These are phyloP conservation scores for Irpex sp. DNA, from an alignment of 1,284 basidiomycete genomes.

Conservation along the genomic window DNA sequence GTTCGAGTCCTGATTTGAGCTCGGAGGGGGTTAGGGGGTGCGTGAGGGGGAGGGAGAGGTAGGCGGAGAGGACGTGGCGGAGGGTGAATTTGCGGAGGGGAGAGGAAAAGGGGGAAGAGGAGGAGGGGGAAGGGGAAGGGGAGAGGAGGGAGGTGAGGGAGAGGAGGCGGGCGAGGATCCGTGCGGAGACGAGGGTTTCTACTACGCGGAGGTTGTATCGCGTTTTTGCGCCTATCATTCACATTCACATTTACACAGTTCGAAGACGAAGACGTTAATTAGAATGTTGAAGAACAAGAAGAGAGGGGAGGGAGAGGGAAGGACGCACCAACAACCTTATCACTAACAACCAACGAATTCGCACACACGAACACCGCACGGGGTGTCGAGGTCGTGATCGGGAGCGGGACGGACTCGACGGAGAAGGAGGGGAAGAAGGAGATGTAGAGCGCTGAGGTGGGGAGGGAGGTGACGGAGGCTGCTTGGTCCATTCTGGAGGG, in stretches of 20 bases:
- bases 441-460: constrained; percentile 73
- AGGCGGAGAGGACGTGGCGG: constrained; percentile 46
- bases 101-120: constrained; percentile 7
- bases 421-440: constrained; percentile 76
- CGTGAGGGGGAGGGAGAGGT: constrained; percentile 22
- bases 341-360: constrained; percentile 82
- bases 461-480: constrained; percentile 71
- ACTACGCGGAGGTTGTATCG: constrained; percentile 88
- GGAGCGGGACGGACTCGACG: constrained; percentile 63
- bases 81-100: constrained; percentile 36
- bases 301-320: too few relatives aligned
- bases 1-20: too few relatives aligned
- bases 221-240: constrained; percentile 55
- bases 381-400: too few relatives aligned
- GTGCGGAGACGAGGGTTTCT: constrained; percentile 78
- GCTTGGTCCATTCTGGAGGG: constrained; percentile 75
- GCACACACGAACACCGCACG: constrained; percentile 73
- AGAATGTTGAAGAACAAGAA: too few relatives aligned
- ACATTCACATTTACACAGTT: too few relatives aligned
- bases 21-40: too few relatives aligned
- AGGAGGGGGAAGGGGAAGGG: constrained; percentile 30
- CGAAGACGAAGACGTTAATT: too few relatives aligned
- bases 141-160: constrained; percentile 36
- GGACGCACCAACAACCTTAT: constrained; percentile 56
- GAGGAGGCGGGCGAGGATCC: constrained; percentile 59